Percentiles rank a stretch among this genome's conserved stretches.
Evolutionary conservation across 805 yeast species (phyloP).

Genomic region (Cyberlindnera maritima): DNA sequence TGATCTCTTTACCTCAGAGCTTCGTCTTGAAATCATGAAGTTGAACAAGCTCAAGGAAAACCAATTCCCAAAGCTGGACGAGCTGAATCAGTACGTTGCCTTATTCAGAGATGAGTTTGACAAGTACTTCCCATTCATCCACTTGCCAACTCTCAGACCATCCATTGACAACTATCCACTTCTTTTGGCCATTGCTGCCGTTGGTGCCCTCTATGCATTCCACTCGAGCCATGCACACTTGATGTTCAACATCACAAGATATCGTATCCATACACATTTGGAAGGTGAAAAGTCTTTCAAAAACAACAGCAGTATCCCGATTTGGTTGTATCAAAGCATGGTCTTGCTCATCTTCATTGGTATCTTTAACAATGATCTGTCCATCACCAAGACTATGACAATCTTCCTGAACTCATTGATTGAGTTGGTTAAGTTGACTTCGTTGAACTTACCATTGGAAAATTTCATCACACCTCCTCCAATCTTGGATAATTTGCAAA

Average conservation of each 20-base stretch:
- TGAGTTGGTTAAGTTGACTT: slow-evolving; percentile 71
- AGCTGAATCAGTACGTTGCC: slow-evolving; percentile 72
- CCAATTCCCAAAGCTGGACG: slow-evolving; percentile 73
- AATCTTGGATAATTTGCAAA: slow-evolving; percentile 33
- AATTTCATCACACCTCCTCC: slow-evolving; percentile 39
- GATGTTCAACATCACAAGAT: slow-evolving; percentile 64
- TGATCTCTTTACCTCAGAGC: slow-evolving; percentile 45
- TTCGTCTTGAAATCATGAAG: slow-evolving; percentile 51
- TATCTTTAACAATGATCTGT: slow-evolving; percentile 63
- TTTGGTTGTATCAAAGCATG: slow-evolving; percentile 85
- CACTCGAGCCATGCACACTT: slow-evolving; percentile 75
- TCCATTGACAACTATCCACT: slow-evolving; percentile 60
- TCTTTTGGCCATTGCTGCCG: slow-evolving; percentile 75
- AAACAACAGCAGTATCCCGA: slow-evolving; percentile 59
- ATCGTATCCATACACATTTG: slow-evolving; percentile 62
- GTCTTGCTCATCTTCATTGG: slow-evolving; percentile 82
- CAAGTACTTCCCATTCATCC: slow-evolving; percentile 81
- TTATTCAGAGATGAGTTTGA: slow-evolving; percentile 76
- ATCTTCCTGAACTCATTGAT: slow-evolving; percentile 80
- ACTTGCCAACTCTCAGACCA: slow-evolving; percentile 57
- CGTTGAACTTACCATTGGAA: slow-evolving; percentile 62
- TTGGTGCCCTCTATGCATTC: slow-evolving; percentile 85
- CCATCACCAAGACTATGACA: slow-evolving; percentile 73
- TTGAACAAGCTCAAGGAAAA: slow-evolving; percentile 51
- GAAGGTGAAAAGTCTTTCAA: slow-evolving; percentile 37